A percentile compares a stretch with the other conserved stretches of the same genome.
Conservation (phyloP, 2,329 filamentous ascomycete genomes). For the Neofusicoccum cordaticola region DNA sequence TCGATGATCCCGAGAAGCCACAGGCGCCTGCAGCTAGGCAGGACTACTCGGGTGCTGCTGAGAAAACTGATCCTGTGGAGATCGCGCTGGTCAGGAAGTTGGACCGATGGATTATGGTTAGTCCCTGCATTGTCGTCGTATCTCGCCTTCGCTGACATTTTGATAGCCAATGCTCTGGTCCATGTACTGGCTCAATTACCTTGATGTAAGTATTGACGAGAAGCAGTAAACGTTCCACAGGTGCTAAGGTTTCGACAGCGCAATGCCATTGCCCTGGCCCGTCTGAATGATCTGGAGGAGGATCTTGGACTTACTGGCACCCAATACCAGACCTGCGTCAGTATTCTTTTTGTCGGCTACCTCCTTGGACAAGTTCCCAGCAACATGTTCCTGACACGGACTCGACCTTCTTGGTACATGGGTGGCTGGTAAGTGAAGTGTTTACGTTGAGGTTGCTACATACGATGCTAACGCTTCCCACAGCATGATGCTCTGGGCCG, state of each 20-base stretch:
- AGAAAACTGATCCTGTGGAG: slow-evolving; percentile 34
- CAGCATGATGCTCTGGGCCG: slow-evolving; percentile 50
- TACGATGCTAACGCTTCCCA: slow-evolving; percentile 27
- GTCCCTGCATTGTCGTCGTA: background rate
- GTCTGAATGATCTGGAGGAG: slow-evolving; percentile 21
- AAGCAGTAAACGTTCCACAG: no score
- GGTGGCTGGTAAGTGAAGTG: background rate
- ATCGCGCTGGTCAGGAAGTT: slow-evolving; percentile 34
- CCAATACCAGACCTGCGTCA: slow-evolving; percentile 33
- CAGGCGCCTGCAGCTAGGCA: slow-evolving; percentile 25
- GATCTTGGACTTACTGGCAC: slow-evolving; percentile 31
- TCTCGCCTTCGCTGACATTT: background rate
- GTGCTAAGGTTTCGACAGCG: slow-evolving; percentile 17
- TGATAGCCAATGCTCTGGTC: background rate
- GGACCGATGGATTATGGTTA: slow-evolving; percentile 32
- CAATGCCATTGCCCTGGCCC: slow-evolving; percentile 29
- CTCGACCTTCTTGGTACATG: slow-evolving; percentile 20
- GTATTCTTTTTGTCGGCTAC: slow-evolving; percentile 24
- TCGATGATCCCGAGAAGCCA: slow-evolving; percentile 11
- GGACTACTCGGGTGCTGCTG: slow-evolving; percentile 34
- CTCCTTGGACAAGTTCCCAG: slow-evolving; percentile 20
- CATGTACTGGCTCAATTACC: slow-evolving; percentile 22
- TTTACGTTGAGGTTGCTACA: no score
- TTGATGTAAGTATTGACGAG: slow-evolving; percentile 22
- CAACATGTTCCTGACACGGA: slow-evolving; percentile 14